Evolutionary conservation across 2,329 filamentous ascomycete species (phyloP), one percentile per base, ranked within the genome.

Genomic region (Aureobasidium sp.): DNA sequence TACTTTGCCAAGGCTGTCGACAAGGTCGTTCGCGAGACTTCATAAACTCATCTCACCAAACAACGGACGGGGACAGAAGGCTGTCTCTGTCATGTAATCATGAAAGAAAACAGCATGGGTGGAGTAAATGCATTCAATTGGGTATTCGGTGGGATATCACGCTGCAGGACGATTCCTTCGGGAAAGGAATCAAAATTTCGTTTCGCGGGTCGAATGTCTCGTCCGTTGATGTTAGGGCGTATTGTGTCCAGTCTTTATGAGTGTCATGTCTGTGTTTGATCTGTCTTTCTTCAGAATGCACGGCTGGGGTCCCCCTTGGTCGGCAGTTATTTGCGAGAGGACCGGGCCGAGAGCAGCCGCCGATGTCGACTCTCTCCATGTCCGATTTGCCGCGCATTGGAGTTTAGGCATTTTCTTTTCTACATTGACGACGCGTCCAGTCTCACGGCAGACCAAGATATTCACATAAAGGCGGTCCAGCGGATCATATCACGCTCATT

Each of bases 1-100:
- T 96, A 96, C 77, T 89, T 97, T 69, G 94, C 92, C 50, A 86
- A 88, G 74, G 90, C 93, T 0, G 84, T 97, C 13, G 88, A 96
- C 72, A 88, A 87, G 74, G 89, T 93, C 33, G 90, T 97, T 27
- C 77, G 83, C 65, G 82, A 81, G 71, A 75, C 69, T 23, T 51
- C 46, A 35, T 59, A 43, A 7, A n/a, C n/a, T 31, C 5, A 3
- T 27, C 6, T 25, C 23, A 33, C 19, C 2, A 21, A 21, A 29
- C 3, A 23, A 45, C 19, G 13, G 45, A 29, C 17, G 31, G 21
- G 29, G 42, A 6, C 17, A n/a, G 35, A 29, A 9, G 49, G 19
- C 9, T 31, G 27, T 23, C 11, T 19, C 23, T 40, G 49, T 53
- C 35, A 40, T 40, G 21, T 42, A 37, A 25, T 51, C 23, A 53